Conservation (phyloP, 257 asterid genomes). For the Lantana camara region DNA sequence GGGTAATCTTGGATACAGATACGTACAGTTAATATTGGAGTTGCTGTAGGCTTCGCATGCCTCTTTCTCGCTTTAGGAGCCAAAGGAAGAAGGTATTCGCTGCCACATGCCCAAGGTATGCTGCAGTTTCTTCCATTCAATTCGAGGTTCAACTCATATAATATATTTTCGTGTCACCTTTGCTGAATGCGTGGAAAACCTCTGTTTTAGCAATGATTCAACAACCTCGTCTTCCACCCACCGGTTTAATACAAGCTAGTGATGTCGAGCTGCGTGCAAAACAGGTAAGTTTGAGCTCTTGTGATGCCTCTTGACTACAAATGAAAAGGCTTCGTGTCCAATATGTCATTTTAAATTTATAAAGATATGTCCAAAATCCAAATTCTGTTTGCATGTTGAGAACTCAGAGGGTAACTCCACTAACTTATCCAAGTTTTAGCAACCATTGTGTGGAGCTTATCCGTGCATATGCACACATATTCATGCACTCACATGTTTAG, state of each 20-base stretch:
- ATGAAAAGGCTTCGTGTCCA: not conserved
- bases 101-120: conserved; percentile 90
- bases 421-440: conserved; percentile 12
- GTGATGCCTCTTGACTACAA: conserved; percentile 9
- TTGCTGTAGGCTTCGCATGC: conserved; percentile 95
- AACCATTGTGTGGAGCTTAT: conserved; percentile 12
- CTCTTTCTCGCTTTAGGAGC: conserved; percentile 88
- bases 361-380: no score
- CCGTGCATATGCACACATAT: not conserved
- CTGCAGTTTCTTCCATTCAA: conserved; percentile 10
- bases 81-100: conserved; percentile 86
- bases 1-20: conserved; percentile 53
- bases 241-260: conserved; percentile 88
- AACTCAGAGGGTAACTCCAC: not conserved
- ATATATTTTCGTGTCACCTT: conserved; percentile 22
- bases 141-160: not conserved
- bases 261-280: conserved; percentile 84
- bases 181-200: conserved; percentile 15
- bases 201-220: conserved; percentile 83
- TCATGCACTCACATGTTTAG: not conserved
- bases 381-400: not conserved
- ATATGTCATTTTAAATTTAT: not conserved
- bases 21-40: conserved; percentile 82
- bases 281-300: conserved; percentile 63
- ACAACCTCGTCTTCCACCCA: conserved; percentile 85